These are phyloP conservation scores for Claviceps purpurea DNA, from an alignment of 2,329 filamentous ascomycete species.

Conservation along the genomic window DNA sequence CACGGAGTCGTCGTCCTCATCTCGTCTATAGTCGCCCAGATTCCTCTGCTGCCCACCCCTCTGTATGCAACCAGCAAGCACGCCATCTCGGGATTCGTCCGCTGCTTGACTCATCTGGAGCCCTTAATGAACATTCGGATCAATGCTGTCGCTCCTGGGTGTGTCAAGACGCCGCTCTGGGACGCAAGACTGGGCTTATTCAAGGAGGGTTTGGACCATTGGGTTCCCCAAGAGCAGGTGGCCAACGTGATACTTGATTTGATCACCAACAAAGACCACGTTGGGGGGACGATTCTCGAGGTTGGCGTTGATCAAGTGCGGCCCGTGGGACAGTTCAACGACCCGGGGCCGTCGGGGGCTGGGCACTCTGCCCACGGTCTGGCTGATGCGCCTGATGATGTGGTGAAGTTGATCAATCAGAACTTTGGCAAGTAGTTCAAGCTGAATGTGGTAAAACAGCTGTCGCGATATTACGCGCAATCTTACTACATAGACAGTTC, in stretches of 20 bases:
- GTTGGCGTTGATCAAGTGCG: constrained; percentile 5
- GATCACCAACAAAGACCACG: constrained; percentile 15
- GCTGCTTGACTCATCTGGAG: constrained; percentile 19
- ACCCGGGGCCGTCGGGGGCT: constrained; percentile 4
- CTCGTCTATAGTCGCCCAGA: constrained; percentile 14
- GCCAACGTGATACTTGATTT: constrained; percentile 23
- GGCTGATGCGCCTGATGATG: neutral
- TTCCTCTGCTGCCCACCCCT: constrained; percentile 11
- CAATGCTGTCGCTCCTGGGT: constrained; percentile 22
- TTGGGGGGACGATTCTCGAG: constrained; percentile 11
- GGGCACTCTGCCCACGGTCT: neutral
- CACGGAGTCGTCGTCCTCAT: constrained; percentile 14
- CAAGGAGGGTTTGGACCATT: constrained; percentile 14
- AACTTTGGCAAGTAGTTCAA: constrained; percentile 3
- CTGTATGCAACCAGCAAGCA: constrained; percentile 18
- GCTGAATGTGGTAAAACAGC: neutral
- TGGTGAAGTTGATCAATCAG: neutral
- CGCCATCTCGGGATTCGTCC: constrained; percentile 18
- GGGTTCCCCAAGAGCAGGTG: constrained; percentile 22
- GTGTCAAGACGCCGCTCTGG: constrained; percentile 25
- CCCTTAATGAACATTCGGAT: constrained; percentile 16
- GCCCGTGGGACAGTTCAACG: constrained; percentile 4
- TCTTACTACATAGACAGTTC: neutral
- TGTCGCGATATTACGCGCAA: neutral
- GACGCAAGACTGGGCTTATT: constrained; percentile 21